phyloP scores from a whole-genome alignment of 345 rosid species.

The Bretschneidera sinensis region DNA sequence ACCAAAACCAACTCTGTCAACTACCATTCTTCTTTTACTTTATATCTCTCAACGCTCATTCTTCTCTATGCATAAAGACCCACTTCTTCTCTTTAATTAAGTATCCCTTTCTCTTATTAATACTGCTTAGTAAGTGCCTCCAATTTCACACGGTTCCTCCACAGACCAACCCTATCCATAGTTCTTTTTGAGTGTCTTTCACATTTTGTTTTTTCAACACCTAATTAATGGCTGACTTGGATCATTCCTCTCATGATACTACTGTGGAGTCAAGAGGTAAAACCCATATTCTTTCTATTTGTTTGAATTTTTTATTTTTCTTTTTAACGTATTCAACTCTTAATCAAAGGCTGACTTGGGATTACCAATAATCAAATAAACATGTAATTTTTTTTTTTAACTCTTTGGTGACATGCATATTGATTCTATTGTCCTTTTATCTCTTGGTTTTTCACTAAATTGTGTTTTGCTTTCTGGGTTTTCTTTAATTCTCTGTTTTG shows the following conservation, averaged over 20 bases:
- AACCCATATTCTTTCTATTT: not conserved
- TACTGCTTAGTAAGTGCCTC: slow-evolving; percentile 3
- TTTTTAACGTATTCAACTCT: not conserved
- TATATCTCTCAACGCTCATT: not conserved
- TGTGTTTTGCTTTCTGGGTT: too few species aligned
- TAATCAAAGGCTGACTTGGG: too few species aligned
- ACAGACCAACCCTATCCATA: too few species aligned
- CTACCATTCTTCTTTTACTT: slow-evolving; percentile 41
- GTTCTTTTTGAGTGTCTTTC: not conserved
- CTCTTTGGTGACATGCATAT: not conserved
- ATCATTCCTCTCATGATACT: slow-evolving; percentile 29
- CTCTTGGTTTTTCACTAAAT: too few species aligned
- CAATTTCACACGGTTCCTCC: not conserved
- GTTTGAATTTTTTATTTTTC: not conserved
- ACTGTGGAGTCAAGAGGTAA: slow-evolving; percentile 28
- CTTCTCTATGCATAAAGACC: too few species aligned
- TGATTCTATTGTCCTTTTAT: too few species aligned
- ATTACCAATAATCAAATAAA: too few species aligned
- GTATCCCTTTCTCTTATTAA: slow-evolving; percentile 11
- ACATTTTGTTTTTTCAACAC: too few species aligned
- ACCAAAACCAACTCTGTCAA: slow-evolving; percentile 19
- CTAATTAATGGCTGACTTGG: slow-evolving; percentile 38
- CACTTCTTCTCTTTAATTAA: not conserved
- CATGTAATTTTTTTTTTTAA: not conserved
- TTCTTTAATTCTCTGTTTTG: too few species aligned